Percentiles rank a stretch among this genome's conserved stretches.
Conservation (phyloP, 805 yeast genomes). For the Metschnikowia gelsemii region DNA sequence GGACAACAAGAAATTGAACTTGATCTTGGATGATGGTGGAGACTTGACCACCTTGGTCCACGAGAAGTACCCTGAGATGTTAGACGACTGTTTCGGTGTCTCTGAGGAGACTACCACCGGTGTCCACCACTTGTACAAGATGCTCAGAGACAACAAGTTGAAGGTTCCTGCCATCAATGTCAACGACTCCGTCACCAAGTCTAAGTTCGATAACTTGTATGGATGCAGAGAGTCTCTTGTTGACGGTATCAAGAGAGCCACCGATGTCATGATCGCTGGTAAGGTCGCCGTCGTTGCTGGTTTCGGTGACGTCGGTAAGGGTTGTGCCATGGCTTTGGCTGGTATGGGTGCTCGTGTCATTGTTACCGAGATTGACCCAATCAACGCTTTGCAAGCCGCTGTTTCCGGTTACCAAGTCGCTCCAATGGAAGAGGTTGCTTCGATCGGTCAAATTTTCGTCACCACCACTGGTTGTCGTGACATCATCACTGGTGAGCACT, state of each 20-base stretch:
- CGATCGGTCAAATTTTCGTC: slow-evolving; percentile 93
- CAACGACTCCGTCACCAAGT: slow-evolving; percentile 98
- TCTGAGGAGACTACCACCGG: slow-evolving; percentile 99
- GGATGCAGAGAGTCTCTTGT: slow-evolving; percentile 99
- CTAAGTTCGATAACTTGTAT: slow-evolving; percentile 98
- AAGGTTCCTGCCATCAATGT: slow-evolving; percentile 99
- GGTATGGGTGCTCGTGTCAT: slow-evolving; percentile 99
- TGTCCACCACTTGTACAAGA: slow-evolving; percentile 98
- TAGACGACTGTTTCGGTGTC: slow-evolving; percentile 90
- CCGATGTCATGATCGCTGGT: slow-evolving; percentile 99
- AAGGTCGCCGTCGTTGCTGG: slow-evolving; percentile 99
- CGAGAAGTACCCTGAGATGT: slow-evolving; percentile 97
- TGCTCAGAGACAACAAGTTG: slow-evolving; percentile 81
- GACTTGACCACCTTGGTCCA: slow-evolving; percentile 96
- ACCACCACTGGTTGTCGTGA: slow-evolving; percentile 99
- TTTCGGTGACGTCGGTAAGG: slow-evolving; percentile 99
- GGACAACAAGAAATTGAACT: slow-evolving; percentile 91
- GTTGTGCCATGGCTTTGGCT: slow-evolving; percentile 98
- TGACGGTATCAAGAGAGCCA: slow-evolving; percentile 99
- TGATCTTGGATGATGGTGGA: slow-evolving; percentile 99
- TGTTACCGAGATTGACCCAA: slow-evolving; percentile 97
- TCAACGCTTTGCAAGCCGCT: slow-evolving; percentile 98
- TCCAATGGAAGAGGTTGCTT: slow-evolving; percentile 91
- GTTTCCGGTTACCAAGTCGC: slow-evolving; percentile 97
- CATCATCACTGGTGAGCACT: slow-evolving; percentile 87